phyloP scores from a whole-genome alignment of 495 filamentous ascomycete genomes.

The Penicillium canariense region DNA sequence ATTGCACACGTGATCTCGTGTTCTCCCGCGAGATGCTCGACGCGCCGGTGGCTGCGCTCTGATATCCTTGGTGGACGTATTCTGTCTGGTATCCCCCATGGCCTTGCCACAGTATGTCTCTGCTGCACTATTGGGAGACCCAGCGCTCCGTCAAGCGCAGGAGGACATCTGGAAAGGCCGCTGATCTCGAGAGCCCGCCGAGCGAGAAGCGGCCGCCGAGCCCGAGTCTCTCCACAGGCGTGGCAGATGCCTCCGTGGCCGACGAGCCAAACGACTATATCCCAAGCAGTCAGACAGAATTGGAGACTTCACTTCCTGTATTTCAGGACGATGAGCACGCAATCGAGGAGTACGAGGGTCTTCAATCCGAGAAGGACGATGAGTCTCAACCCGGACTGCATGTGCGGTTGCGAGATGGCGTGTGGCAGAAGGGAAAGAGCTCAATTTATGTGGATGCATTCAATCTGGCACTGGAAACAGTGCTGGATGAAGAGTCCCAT shows the following conservation, averaged over 20 bases:
- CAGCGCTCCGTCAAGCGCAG: slow-evolving; percentile 37
- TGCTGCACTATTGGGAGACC: slow-evolving; percentile 46
- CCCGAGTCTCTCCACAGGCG: slow-evolving; percentile 18
- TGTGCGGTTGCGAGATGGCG: slow-evolving; percentile 50
- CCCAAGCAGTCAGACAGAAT: slow-evolving; percentile 55
- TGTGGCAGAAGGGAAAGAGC: slow-evolving; percentile 63
- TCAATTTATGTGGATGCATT: slow-evolving; percentile 98
- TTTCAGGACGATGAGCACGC: slow-evolving; percentile 66
- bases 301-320: slow-evolving; percentile 72
- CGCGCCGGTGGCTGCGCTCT: background rate
- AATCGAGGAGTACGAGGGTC: slow-evolving; percentile 76
- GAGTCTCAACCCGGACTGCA: slow-evolving; percentile 37
- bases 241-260: slow-evolving; percentile 18
- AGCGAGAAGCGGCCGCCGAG: slow-evolving; percentile 13
- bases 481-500: slow-evolving; percentile 84
- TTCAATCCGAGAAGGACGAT: slow-evolving; percentile 39
- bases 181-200: slow-evolving; percentile 2
- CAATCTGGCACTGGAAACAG: slow-evolving; percentile 87
- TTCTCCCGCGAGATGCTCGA: slow-evolving; percentile 11
- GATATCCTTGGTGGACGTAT: background rate
- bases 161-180: slow-evolving; percentile 18
- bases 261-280: slow-evolving; percentile 41
- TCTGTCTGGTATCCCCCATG: slow-evolving; percentile 1
- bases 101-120: slow-evolving; percentile 33
- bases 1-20: slow-evolving; percentile 40